These are phyloP conservation scores for Diaporthe vaccinii DNA, from an alignment of 2,329 filamentous ascomycete genomes.

Conservation along the genomic window DNA sequence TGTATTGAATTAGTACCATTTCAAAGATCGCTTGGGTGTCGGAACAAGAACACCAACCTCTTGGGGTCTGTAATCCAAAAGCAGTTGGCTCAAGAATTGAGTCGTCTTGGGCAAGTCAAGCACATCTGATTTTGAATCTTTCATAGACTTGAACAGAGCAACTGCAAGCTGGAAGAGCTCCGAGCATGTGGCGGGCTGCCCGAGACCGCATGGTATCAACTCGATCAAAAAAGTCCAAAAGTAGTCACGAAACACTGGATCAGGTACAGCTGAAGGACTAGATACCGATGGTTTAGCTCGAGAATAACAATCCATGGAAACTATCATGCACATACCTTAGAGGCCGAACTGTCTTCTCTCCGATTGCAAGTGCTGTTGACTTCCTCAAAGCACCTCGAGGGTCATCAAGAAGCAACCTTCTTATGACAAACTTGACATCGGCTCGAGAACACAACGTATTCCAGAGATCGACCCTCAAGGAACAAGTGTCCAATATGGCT, in stretches of 20 bases:
- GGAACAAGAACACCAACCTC: conserved; percentile 45
- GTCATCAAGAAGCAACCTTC: conserved; percentile 55
- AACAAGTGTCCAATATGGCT: conserved; percentile 57
- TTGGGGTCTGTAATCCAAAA: conserved; percentile 49
- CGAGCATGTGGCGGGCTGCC: conserved; percentile 53
- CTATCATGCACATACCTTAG: conserved; percentile 30
- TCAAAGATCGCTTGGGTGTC: conserved; percentile 33
- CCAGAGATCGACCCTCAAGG: conserved; percentile 56
- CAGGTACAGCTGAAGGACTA: conserved; percentile 47
- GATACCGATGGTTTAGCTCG: conserved; percentile 30
- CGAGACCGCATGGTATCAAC: conserved; percentile 53
- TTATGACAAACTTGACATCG: conserved; percentile 48
- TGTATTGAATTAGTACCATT: conserved; percentile 41
- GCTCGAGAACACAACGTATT: conserved; percentile 50
- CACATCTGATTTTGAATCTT: conserved; percentile 48
- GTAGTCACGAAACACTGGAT: conserved; percentile 57
- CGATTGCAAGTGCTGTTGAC: conserved; percentile 52
- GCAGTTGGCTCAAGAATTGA: conserved; percentile 43
- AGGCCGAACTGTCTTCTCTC: conserved; percentile 44
- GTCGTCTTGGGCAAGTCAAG: conserved; percentile 50
- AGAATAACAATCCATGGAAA: conserved; percentile 34
- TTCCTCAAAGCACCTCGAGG: conserved; percentile 53
- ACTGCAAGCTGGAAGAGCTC: conserved; percentile 61
- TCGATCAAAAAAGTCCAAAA: conserved; percentile 62
- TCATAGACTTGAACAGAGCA: conserved; percentile 56